phyloP scores from a whole-genome alignment of 2,329 filamentous ascomycete genomes.

The Clarireedia homoeocarpa region DNA sequence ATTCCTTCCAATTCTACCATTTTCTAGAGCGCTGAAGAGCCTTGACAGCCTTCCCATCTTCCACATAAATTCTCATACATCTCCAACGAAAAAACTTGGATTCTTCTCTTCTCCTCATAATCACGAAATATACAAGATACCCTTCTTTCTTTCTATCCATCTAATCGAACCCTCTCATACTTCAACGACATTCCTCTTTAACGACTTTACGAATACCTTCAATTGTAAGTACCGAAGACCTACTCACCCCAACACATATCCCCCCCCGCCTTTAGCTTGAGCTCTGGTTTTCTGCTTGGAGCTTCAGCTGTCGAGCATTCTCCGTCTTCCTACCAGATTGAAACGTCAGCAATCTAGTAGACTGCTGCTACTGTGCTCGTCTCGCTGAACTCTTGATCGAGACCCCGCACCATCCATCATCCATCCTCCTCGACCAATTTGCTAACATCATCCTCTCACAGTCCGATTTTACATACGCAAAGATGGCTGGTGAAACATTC shows the following conservation, averaged over 20 bases:
- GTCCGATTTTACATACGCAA: conserved; percentile 35
- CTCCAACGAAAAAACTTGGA: conserved; percentile 1
- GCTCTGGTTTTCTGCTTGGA: neutral
- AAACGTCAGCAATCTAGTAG: too few relatives aligned
- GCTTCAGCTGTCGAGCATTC: too few relatives aligned
- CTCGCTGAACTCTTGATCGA: too few relatives aligned
- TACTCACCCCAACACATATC: neutral
- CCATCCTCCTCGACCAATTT: neutral
- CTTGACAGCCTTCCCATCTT: neutral
- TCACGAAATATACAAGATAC: conserved; percentile 6
- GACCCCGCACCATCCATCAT: neutral
- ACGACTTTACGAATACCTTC: conserved; percentile 8
- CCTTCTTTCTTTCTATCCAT: conserved; percentile 7
- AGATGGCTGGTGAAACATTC: conserved; percentile 87
- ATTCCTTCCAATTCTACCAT: conserved; percentile 10
- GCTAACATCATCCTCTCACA: neutral
- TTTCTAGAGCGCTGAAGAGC: conserved; percentile 5
- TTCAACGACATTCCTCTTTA: neutral
- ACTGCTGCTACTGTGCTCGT: neutral
- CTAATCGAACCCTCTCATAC: conserved; percentile 1
- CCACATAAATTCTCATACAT: conserved; percentile 5
- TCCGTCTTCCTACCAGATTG: too few relatives aligned
- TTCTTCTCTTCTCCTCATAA: conserved; percentile 1
- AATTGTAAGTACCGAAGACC: conserved; percentile 1
- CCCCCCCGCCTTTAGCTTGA: neutral